Base-by-base conservation (phyloP, 1,284 basidiomycete genomes). In the Cerrena zonata region DNA sequence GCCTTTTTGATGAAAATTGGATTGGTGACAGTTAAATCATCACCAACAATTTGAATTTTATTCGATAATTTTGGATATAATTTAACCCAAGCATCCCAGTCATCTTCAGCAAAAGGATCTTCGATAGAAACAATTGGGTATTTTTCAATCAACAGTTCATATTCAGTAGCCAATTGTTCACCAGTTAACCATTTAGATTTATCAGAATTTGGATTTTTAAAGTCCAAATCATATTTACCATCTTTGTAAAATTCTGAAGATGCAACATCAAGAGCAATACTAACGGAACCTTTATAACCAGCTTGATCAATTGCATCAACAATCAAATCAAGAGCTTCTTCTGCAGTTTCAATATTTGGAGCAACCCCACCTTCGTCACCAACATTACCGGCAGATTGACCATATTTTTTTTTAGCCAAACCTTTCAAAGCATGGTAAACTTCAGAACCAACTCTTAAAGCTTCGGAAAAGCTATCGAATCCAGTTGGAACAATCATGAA, bases 161-260 rank as follows among this genome's bases (percentile, higher is more conserved):
- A 99, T 66, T 95, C 78, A 54, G 95, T 90, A 37, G 93, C 94
- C 60, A 99, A 92, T 76, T 99, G 82, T 56, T 80, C 76, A 61
- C 95, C 95, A 37, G 90, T 77, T 73, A 98, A 87, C 92, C 91
- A 97, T 75, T 98, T 93, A 76, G 82, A 87, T 44, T 90, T 80
- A 77, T 99, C 95, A 56, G 94, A 98, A 79, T 98, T 96, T 71
- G 95, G 89, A 85, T 98, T 98, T 84, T 99, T 94, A 83, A 95
- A 97, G 82, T 99, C 94, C 56, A 99, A 78, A 71, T 99, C 95
- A 76, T 99, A 99, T 79, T 98, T 98, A 69, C 94, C 95, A 21
- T 98, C 94, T 84, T 98, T 99, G 89, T 93, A 99, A 82, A 99
- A 99, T 75, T 99, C 96, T 69, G 95, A 99, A 19, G 94, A 97